Conservation (phyloP, 148 eudicot species). For the Chenopodium suecicum region DNA sequence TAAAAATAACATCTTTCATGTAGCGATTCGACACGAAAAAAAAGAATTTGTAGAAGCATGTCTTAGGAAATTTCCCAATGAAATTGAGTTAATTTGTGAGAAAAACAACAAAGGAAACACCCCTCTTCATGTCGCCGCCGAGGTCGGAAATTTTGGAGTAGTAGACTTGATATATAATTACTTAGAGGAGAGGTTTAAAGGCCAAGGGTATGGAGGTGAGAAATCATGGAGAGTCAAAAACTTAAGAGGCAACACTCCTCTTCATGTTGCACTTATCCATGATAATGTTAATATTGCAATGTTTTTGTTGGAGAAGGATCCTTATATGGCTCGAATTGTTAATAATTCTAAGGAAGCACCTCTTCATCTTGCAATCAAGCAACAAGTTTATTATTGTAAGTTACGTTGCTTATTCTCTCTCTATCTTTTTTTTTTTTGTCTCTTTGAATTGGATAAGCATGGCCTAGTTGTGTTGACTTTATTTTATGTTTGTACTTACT, state of each 20-base stretch:
- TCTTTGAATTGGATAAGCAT: too few relatives aligned
- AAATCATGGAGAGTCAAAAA: background rate
- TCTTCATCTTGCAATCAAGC: slow-evolving; percentile 8
- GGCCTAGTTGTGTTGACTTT: too few relatives aligned
- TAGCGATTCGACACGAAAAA: too few relatives aligned
- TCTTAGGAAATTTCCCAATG: too few relatives aligned
- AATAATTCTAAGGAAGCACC: background rate
- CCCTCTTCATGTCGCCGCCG: background rate
- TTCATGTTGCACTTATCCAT: background rate
- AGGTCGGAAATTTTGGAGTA: background rate
- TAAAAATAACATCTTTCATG: too few relatives aligned
- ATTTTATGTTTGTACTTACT: too few relatives aligned
- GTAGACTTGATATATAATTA: background rate
- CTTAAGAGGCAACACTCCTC: background rate
- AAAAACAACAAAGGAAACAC: background rate
- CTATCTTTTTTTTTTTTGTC: too few relatives aligned
- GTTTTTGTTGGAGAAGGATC: background rate
- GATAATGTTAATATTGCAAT: slow-evolving; percentile 1
- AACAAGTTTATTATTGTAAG: background rate
- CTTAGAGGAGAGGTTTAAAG: background rate
- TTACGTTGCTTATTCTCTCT: background rate
- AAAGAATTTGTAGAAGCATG: too few relatives aligned
- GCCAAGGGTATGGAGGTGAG: background rate
- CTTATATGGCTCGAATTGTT: background rate
- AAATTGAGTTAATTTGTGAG: background rate